Conservation (phyloP, 2,329 filamentous ascomycete species). For the Catunica adiposa region DNA sequence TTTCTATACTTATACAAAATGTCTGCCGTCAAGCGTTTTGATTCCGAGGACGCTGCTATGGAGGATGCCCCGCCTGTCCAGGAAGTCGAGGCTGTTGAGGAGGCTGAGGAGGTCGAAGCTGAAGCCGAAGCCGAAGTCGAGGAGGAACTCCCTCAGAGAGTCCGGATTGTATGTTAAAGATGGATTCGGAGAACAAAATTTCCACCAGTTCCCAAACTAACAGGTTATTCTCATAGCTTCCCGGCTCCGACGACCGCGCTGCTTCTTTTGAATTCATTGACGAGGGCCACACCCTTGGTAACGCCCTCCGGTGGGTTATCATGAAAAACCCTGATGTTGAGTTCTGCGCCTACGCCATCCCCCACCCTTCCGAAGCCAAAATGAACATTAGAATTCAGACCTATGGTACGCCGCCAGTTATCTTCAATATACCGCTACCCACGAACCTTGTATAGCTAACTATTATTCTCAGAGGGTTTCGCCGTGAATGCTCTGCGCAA, state of each 20-base stretch:
- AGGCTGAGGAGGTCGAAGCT: slow-evolving; percentile 19
- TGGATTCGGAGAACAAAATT: too few relatives aligned
- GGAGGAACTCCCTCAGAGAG: slow-evolving; percentile 34
- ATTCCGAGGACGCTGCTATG: slow-evolving; percentile 25
- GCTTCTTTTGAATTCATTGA: slow-evolving; percentile 90
- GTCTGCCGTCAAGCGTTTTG: slow-evolving; percentile 9
- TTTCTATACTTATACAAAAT: slow-evolving; percentile 1
- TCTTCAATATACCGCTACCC: neutral
- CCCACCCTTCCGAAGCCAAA: slow-evolving; percentile 85
- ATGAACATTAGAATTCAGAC: slow-evolving; percentile 98
- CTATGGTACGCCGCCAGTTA: slow-evolving; percentile 48
- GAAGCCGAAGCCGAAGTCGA: slow-evolving; percentile 22
- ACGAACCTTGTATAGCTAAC: slow-evolving; percentile 14
- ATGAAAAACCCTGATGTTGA: slow-evolving; percentile 98
- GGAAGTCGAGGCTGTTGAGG: slow-evolving; percentile 15
- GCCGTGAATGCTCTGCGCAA: slow-evolving; percentile 81
- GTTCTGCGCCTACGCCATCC: slow-evolving; percentile 96
- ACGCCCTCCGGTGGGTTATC: slow-evolving; percentile 84
- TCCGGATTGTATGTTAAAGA: slow-evolving; percentile 46
- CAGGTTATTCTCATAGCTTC: slow-evolving; percentile 40
- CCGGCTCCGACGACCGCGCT: slow-evolving; percentile 69
- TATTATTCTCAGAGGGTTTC: slow-evolving; percentile 42
- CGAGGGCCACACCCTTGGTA: slow-evolving; percentile 90
- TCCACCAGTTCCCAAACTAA: neutral
- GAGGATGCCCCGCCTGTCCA: slow-evolving; percentile 27